These are phyloP conservation scores for Cryptococcus amylolentus DNA, from an alignment of 1,284 basidiomycete species.

Conservation along the genomic window DNA sequence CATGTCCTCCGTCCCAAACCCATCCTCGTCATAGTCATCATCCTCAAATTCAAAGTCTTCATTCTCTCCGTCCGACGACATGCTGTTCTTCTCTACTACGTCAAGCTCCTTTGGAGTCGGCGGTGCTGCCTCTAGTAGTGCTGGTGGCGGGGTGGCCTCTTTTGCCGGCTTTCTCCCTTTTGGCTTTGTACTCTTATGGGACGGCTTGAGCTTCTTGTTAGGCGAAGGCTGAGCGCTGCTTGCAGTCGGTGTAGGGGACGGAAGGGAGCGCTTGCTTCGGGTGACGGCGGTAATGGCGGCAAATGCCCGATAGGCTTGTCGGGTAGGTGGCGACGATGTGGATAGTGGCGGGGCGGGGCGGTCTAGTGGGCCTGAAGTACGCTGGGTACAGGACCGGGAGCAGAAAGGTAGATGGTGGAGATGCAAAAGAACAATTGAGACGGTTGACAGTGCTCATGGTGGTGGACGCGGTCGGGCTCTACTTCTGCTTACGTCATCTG, in stretches of 20 bases:
- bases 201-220: background rate
- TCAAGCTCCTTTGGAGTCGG: too few relatives aligned
- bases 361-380: background rate
- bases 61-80: conserved; percentile 48
- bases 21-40: conserved; percentile 37
- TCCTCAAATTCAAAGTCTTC: conserved; percentile 40
- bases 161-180: background rate
- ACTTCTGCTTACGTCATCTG: background rate
- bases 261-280: background rate
- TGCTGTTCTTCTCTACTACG: conserved; percentile 7
- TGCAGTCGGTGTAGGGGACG: background rate
- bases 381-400: background rate
- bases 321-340: too few relatives aligned
- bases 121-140: background rate
- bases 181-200: background rate
- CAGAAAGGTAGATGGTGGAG: background rate
- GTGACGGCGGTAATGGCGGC: background rate
- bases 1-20: conserved; percentile 34
- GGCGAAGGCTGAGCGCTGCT: background rate
- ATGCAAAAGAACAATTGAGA: background rate
- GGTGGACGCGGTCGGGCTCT: background rate
- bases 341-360: too few relatives aligned
- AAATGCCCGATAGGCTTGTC: too few relatives aligned
- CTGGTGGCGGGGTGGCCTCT: background rate
- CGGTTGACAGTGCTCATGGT: background rate